These are phyloP conservation scores for Phytopythium delawarense DNA, from an alignment of 352 stramenopile species.

Conservation along the genomic window DNA sequence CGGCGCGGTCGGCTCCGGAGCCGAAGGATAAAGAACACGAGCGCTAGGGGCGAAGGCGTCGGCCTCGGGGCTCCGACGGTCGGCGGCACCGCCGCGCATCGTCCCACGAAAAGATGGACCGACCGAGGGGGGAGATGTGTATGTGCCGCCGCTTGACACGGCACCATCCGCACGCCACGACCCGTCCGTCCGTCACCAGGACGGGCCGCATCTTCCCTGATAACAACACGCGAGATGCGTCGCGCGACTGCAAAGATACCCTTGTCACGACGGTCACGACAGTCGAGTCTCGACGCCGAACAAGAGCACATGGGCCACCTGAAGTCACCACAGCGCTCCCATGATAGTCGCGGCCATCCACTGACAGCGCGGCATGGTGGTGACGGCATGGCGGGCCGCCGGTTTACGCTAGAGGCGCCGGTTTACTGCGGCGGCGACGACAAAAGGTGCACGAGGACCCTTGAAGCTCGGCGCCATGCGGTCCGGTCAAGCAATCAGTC, in stretches of 20 bases:
- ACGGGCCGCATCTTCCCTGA: constrained; percentile 6
- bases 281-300: neutral
- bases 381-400: neutral
- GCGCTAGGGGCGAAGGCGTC: neutral
- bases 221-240: neutral
- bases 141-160: neutral
- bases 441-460: neutral
- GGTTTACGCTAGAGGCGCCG: constrained; percentile 1
- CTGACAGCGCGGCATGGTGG: neutral
- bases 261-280: neutral
- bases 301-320: neutral
- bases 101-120: neutral
- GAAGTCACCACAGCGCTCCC: no score
- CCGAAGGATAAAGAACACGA: neutral
- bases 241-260: constrained; percentile 3
- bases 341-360: neutral
- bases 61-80: no score
- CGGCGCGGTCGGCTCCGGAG: neutral
- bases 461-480: constrained; percentile 6
- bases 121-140: constrained; percentile 1
- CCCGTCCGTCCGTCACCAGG: neutral
- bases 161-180: neutral
- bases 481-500: constrained; percentile 6
- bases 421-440: neutral
- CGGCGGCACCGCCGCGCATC: neutral